These are phyloP conservation scores for Colletotrichum graminicola DNA, from an alignment of 2,329 filamentous ascomycete genomes.

Conservation along the genomic window DNA sequence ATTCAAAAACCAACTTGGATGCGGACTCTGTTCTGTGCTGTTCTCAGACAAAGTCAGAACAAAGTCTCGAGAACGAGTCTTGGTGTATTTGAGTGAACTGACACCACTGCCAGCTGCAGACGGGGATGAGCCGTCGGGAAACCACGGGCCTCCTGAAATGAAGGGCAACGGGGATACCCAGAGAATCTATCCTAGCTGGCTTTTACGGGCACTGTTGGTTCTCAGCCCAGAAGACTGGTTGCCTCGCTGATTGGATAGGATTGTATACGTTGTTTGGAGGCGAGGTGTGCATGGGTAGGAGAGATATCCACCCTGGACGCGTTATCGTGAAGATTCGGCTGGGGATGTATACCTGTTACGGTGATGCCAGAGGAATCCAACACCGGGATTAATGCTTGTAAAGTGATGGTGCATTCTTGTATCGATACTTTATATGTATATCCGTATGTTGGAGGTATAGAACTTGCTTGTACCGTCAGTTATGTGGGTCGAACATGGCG, in stretches of 20 bases:
- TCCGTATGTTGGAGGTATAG: no score
- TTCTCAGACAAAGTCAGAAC: not conserved
- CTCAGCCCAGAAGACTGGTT: not conserved
- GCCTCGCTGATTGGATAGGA: not conserved
- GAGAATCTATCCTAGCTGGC: not conserved
- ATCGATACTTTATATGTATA: no score
- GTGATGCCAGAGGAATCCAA: not conserved
- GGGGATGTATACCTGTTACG: not conserved
- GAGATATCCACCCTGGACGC: not conserved
- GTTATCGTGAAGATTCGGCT: not conserved
- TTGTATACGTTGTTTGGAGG: not conserved
- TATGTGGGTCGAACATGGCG: not conserved
- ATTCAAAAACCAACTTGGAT: no score
- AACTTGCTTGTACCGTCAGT: no score
- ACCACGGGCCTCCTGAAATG: not conserved
- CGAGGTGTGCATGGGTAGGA: not conserved
- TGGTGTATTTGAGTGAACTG: not conserved
- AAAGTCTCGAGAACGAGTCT: not conserved
- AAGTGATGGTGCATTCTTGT: no score
- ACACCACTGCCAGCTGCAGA: not conserved
- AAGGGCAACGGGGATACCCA: conserved; percentile 1
- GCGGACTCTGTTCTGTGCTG: not conserved
- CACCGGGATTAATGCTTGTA: not conserved
- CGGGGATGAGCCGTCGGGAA: not conserved
- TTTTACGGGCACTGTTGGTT: conserved; percentile 2